These are phyloP conservation scores for Pelargonium citronellum DNA, from an alignment of 441 rosid genomes.

Conservation along the genomic window DNA sequence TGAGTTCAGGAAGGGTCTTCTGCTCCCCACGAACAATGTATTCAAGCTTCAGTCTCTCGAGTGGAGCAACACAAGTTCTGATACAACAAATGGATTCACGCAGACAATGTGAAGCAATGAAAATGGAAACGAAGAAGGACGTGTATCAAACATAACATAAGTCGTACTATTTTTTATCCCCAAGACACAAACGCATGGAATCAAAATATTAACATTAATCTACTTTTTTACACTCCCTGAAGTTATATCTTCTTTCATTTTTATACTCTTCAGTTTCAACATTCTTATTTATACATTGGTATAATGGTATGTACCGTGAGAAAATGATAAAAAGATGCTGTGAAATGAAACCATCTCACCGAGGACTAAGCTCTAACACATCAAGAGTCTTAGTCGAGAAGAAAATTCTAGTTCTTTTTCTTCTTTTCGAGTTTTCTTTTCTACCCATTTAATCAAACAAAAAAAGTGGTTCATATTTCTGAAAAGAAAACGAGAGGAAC, in stretches of 20 bases:
- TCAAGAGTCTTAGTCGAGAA: neutral
- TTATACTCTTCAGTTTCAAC: neutral
- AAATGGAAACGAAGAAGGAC: neutral
- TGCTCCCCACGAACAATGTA: slow-evolving; percentile 78
- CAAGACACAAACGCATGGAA: neutral
- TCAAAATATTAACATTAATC: neutral
- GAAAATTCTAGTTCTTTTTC: neutral
- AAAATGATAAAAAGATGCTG: neutral
- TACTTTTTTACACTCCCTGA: neutral
- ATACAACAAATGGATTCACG: neutral
- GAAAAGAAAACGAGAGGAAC: neutral
- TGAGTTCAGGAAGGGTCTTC: slow-evolving; percentile 51
- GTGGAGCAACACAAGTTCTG: slow-evolving; percentile 79
- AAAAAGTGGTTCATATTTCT: neutral
- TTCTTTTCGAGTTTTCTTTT: neutral
- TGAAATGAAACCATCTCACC: too few species aligned
- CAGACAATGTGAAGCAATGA: slow-evolving; percentile 5
- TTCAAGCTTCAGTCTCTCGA: slow-evolving; percentile 83
- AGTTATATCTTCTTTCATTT: neutral
- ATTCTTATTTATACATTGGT: too few species aligned
- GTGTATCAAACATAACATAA: neutral
- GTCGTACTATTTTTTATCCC: neutral
- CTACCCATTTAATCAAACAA: neutral
- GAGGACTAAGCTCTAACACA: neutral
- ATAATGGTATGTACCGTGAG: too few species aligned